Conservation (phyloP, 1,284 basidiomycete species). For the Puccinia novopanici region DNA sequence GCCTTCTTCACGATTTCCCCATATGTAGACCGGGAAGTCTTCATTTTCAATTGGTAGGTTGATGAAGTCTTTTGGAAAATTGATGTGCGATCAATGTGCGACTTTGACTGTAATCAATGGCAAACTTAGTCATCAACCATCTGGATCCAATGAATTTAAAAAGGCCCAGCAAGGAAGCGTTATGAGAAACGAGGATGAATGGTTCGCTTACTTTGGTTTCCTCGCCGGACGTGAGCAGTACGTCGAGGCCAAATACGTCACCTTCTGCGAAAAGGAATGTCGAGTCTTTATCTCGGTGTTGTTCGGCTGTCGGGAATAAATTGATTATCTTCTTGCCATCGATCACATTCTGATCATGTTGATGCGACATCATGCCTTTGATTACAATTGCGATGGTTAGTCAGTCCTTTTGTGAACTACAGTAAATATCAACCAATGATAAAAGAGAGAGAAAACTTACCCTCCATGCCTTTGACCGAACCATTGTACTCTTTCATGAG, state of each 20-base stretch:
- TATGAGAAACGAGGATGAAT: not conserved
- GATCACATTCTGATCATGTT: constrained; percentile 88
- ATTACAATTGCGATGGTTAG: not conserved
- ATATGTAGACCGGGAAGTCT: constrained; percentile 90
- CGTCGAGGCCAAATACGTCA: constrained; percentile 94
- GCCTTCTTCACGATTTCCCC: constrained; percentile 97
- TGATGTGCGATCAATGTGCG: constrained; percentile 84
- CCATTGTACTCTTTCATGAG: constrained; percentile 62
- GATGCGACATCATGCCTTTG: constrained; percentile 74
- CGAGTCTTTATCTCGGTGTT: constrained; percentile 78
- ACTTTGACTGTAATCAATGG: constrained; percentile 67
- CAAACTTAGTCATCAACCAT: constrained; percentile 47
- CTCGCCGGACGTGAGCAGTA: constrained; percentile 81
- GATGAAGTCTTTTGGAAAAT: constrained; percentile 83
- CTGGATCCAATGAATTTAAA: not conserved
- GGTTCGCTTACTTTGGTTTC: constrained; percentile 74
- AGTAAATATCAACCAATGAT: not conserved
- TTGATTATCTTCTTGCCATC: constrained; percentile 97
- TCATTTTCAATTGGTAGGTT: constrained; percentile 96
- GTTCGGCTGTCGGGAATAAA: constrained; percentile 78
- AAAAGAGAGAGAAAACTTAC: constrained; percentile 6
- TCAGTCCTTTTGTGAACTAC: not conserved
- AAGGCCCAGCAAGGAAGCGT: not conserved
- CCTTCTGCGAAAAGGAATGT: constrained; percentile 82
- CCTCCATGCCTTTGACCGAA: constrained; percentile 50